phyloP scores from a whole-genome alignment of 2,329 filamentous ascomycete genomes.

The Trichoderma sp. region DNA sequence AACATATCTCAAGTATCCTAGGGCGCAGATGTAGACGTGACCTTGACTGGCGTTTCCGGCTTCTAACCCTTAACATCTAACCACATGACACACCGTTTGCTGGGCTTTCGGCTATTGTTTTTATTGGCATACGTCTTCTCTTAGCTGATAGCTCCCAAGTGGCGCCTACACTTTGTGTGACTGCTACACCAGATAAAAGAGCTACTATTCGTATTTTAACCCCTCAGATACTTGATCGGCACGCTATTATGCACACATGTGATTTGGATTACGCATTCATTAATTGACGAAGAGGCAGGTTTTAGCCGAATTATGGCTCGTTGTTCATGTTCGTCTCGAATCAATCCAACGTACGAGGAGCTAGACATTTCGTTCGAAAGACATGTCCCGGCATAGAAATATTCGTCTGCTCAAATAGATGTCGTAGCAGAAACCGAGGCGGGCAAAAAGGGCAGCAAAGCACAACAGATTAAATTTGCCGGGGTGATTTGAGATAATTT shows the following conservation, averaged over 20 bases:
- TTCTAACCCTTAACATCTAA: neutral
- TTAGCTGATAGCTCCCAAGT: neutral
- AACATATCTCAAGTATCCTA: neutral
- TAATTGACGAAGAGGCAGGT: neutral
- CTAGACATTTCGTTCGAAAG: conserved; percentile 34
- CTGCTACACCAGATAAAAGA: neutral
- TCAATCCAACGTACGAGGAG: conserved; percentile 41
- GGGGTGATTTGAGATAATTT: neutral
- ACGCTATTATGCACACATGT: neutral
- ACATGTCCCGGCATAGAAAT: conserved; percentile 31
- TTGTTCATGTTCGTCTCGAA: neutral
- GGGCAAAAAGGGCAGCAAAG: neutral
- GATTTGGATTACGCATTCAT: neutral
- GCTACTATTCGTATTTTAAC: neutral
- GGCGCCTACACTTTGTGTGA: neutral
- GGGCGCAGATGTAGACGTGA: neutral
- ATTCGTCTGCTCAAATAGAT: conserved; percentile 16
- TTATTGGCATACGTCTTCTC: neutral
- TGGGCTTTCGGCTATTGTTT: neutral
- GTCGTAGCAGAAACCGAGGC: neutral
- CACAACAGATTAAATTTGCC: neutral
- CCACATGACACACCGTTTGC: neutral
- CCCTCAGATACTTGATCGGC: neutral
- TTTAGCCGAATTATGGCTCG: neutral
- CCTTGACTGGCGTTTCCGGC: neutral